Evolutionary conservation across 1,139 yeast genomes (phyloP).

Genomic region (Kodamaea alishanica): DNA sequence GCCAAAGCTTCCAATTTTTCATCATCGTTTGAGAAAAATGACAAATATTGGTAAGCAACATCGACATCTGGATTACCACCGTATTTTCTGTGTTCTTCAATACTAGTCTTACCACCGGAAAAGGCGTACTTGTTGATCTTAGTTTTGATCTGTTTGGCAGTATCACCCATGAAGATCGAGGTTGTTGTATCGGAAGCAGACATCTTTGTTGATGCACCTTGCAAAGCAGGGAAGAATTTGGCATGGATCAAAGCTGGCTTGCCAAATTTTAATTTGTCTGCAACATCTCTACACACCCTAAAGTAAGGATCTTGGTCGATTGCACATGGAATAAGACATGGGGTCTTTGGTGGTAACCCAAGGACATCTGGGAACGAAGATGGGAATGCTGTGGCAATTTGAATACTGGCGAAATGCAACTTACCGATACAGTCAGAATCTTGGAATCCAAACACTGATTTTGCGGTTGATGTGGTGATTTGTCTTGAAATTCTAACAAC

Average conservation of each 20-base stretch:
- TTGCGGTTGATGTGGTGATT: constrained; percentile 93
- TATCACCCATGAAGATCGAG: constrained; percentile 92
- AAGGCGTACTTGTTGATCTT: constrained; percentile 96
- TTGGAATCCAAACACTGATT: constrained; percentile 95
- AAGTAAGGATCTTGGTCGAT: constrained; percentile 99
- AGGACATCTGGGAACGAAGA: constrained; percentile 92
- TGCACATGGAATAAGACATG: constrained; percentile 97
- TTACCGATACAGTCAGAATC: constrained; percentile 95
- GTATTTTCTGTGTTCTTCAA: constrained; percentile 81
- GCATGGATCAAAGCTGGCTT: constrained; percentile 94
- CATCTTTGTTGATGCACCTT: constrained; percentile 97
- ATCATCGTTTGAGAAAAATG: constrained; percentile 88
- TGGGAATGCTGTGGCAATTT: constrained; percentile 94
- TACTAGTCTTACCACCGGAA: constrained; percentile 86
- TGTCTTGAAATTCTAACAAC: constrained; percentile 93
- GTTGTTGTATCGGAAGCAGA: constrained; percentile 81
- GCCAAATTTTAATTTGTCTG: constrained; percentile 82
- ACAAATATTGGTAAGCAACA: constrained; percentile 88
- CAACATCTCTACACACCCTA: constrained; percentile 96
- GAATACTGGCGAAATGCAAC: constrained; percentile 91
- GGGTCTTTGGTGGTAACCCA: constrained; percentile 81
- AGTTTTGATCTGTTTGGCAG: constrained; percentile 86
- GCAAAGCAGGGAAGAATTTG: constrained; percentile 96
- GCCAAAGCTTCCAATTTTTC: constrained; percentile 63
- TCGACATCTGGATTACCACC: constrained; percentile 98